phyloP scores from a whole-genome alignment of 2,329 filamentous ascomycete genomes.

The Harringtonia aguacate region DNA sequence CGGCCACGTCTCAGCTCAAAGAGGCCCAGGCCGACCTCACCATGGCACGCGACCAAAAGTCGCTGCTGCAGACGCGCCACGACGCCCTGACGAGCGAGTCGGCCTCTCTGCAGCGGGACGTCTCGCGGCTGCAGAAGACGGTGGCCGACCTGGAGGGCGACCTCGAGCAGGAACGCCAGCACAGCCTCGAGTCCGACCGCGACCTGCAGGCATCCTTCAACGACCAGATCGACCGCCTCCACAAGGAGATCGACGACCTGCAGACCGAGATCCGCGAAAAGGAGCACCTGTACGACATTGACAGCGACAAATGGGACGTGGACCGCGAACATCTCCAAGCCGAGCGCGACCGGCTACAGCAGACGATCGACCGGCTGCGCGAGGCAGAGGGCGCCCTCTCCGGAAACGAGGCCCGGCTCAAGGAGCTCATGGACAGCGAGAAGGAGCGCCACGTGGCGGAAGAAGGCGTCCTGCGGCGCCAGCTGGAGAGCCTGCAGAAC shows the following conservation, averaged over 20 bases:
- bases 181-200: slow-evolving; percentile 49
- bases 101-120: slow-evolving; percentile 52
- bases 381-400: slow-evolving; percentile 57
- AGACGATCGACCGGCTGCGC: slow-evolving; percentile 59
- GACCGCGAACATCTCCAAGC: slow-evolving; percentile 54
- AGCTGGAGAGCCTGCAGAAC: slow-evolving; percentile 63
- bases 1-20: slow-evolving; percentile 39
- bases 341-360: slow-evolving; percentile 56
- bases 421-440: slow-evolving; percentile 60
- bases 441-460: slow-evolving; percentile 61
- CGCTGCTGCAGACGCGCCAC: slow-evolving; percentile 57
- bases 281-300: slow-evolving; percentile 58
- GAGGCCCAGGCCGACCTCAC: slow-evolving; percentile 49
- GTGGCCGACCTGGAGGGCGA: slow-evolving; percentile 36
- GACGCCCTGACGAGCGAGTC: slow-evolving; percentile 58
- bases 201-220: slow-evolving; percentile 36
- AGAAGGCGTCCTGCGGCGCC: slow-evolving; percentile 57
- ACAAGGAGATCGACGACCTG: slow-evolving; percentile 49
- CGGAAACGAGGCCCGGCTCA: slow-evolving; percentile 55
- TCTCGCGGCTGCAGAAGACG: slow-evolving; percentile 37
- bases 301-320: slow-evolving; percentile 62
- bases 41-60: slow-evolving; percentile 51
- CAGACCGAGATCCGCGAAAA: slow-evolving; percentile 58
- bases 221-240: slow-evolving; percentile 38
- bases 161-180: slow-evolving; percentile 45